Conservation (phyloP, 352 stramenopile genomes). For the Phytophthora multivora region DNA sequence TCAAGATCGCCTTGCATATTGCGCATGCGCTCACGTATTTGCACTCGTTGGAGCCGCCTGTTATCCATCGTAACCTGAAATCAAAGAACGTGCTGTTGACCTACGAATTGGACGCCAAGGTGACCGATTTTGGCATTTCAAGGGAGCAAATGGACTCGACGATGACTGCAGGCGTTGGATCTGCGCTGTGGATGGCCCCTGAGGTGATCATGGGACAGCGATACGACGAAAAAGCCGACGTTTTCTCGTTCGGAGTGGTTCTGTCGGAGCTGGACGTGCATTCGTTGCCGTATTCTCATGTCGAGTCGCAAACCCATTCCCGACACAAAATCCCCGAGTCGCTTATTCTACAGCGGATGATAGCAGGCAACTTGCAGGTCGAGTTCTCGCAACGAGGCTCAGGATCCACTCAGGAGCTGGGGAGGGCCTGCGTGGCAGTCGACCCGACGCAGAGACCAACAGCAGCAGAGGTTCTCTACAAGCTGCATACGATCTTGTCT, state of each 20-base stretch:
- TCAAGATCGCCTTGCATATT: constrained; percentile 35
- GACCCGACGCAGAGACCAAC: constrained; percentile 17
- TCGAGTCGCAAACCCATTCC: constrained; percentile 7
- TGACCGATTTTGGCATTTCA: constrained; percentile 51
- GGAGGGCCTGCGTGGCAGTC: constrained; percentile 15
- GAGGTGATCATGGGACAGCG: constrained; percentile 42
- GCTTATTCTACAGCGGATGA: constrained; percentile 24
- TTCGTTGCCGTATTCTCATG: constrained; percentile 18
- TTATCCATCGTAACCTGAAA: constrained; percentile 50
- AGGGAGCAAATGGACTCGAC: constrained; percentile 28
- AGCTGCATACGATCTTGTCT: constrained; percentile 28
- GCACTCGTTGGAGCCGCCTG: constrained; percentile 27
- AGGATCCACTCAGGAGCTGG: constrained; percentile 7
- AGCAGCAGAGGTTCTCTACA: constrained; percentile 36
- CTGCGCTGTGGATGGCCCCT: constrained; percentile 43
- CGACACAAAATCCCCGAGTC: constrained; percentile 18
- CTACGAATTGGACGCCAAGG: constrained; percentile 36
- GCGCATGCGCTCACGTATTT: constrained; percentile 39
- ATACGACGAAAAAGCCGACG: constrained; percentile 65
- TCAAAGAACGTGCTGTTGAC: constrained; percentile 42
- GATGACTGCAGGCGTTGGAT: constrained; percentile 43
- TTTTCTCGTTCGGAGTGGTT: constrained; percentile 72
- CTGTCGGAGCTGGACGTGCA: constrained; percentile 43
- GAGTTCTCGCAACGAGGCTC: constrained; percentile 18
- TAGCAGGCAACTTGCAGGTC: constrained; percentile 12